phyloP scores from a whole-genome alignment of 805 yeast species.

The Hermanozyma aechmeae region DNA sequence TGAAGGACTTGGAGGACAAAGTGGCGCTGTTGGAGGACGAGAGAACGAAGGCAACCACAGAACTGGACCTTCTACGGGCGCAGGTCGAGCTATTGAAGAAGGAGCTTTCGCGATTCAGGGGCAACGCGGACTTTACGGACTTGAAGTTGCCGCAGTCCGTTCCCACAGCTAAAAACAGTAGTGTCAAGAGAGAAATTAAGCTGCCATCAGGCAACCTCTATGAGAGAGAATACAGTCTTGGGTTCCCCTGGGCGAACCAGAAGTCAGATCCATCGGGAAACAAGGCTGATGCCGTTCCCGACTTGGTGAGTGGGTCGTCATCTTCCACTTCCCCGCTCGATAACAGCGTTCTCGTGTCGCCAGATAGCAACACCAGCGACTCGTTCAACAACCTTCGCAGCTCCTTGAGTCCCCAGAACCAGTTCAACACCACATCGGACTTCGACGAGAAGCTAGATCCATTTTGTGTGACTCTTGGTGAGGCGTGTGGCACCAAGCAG shows the following conservation, averaged over 20 bases:
- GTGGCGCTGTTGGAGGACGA: constrained; percentile 66
- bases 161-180: no score
- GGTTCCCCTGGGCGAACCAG: background rate
- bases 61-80: constrained; percentile 61
- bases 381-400: constrained; percentile 4
- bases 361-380: constrained; percentile 14
- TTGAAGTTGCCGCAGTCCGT: constrained; percentile 25
- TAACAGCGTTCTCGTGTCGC: constrained; percentile 25
- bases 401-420: constrained; percentile 2
- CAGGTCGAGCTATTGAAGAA: constrained; percentile 68
- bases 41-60: constrained; percentile 57
- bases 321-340: constrained; percentile 30
- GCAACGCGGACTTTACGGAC: constrained; percentile 19
- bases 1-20: constrained; percentile 77
- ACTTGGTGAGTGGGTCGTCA: constrained; percentile 25
- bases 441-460: constrained; percentile 65
- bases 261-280: background rate
- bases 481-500: constrained; percentile 75
- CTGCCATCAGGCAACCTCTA: no score
- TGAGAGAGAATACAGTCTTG: no score
- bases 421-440: constrained; percentile 10
- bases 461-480: constrained; percentile 67
- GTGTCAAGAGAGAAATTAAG: no score
- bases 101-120: constrained; percentile 59
- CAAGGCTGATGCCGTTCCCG: constrained; percentile 21